Evolutionary conservation across 225 moss, liverwort and hornwort species (phyloP).

Genomic region (Rhytidiadelphus loreus): DNA sequence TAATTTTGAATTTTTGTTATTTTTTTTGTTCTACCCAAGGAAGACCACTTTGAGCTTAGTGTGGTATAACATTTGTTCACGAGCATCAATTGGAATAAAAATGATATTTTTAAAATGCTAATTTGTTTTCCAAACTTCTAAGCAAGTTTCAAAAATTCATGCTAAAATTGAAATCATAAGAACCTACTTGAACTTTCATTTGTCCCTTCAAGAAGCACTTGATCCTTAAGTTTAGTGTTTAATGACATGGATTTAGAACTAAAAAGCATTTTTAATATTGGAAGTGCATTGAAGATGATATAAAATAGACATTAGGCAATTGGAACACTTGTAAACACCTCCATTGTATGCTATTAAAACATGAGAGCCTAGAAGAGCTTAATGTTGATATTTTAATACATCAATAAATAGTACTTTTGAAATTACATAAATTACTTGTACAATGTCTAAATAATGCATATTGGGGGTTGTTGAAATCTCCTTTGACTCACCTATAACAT

Average conservation of each 20-base stretch:
- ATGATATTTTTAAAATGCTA: too few species aligned
- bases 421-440: too few species aligned
- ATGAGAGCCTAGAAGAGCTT: too few species aligned
- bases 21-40: fast-evolving
- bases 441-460: too few species aligned
- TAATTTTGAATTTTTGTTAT: neutral
- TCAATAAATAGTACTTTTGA: too few species aligned
- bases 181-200: neutral
- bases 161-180: neutral
- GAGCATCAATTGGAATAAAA: neutral
- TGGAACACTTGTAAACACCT: neutral
- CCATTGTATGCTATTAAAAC: neutral
- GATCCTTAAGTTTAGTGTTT: neutral
- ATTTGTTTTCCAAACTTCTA: neutral
- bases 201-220: neutral
- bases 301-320: neutral
- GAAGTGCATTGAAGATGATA: neutral
- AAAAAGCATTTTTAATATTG: neutral
- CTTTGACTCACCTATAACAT: too few species aligned
- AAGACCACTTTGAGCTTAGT: neutral
- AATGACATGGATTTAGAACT: neutral
- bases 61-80: neutral
- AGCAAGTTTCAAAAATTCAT: neutral
- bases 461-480: too few species aligned
- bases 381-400: too few species aligned